Conservation (phyloP, 2,329 filamentous ascomycete genomes). For the Raffaelea arxii region DNA sequence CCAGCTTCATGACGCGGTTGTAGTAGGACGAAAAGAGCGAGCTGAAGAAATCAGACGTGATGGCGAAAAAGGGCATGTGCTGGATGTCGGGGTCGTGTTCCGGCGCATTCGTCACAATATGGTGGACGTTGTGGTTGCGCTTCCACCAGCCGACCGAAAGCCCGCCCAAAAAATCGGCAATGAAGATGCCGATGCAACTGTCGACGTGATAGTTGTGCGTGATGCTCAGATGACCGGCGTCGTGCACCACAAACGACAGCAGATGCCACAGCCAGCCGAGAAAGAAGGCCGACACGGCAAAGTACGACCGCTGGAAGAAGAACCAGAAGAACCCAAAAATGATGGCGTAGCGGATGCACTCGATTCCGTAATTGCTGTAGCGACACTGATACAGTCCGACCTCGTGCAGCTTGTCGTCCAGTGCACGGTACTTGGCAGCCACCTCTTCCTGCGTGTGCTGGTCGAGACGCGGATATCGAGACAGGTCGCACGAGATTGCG, state of each 20-base stretch:
- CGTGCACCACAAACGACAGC: constrained; percentile 52
- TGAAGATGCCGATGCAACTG: constrained; percentile 50
- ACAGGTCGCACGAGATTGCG: constrained; percentile 35
- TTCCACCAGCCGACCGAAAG: constrained; percentile 63
- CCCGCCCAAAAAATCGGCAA: constrained; percentile 56
- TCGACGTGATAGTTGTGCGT: constrained; percentile 49
- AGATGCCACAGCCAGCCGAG: constrained; percentile 47
- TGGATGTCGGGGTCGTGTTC: constrained; percentile 53
- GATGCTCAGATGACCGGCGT: constrained; percentile 54
- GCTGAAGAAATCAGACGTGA: constrained; percentile 54
- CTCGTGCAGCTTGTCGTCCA: not conserved
- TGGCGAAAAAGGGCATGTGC: constrained; percentile 60
- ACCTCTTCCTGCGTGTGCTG: not conserved
- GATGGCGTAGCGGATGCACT: too few relatives aligned
- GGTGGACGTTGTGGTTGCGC: constrained; percentile 58
- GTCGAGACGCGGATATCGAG: constrained; percentile 32
- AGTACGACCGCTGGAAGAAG: too few relatives aligned
- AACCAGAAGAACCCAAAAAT: not conserved
- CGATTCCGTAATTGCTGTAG: not conserved
- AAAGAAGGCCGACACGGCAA: constrained; percentile 45
- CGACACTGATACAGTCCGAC: not conserved
- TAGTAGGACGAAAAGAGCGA: constrained; percentile 56
- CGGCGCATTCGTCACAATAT: constrained; percentile 50
- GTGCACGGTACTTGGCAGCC: not conserved
- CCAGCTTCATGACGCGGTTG: constrained; percentile 53